Conservation (phyloP, 345 rosid species). For the Eutrema japonicum region DNA sequence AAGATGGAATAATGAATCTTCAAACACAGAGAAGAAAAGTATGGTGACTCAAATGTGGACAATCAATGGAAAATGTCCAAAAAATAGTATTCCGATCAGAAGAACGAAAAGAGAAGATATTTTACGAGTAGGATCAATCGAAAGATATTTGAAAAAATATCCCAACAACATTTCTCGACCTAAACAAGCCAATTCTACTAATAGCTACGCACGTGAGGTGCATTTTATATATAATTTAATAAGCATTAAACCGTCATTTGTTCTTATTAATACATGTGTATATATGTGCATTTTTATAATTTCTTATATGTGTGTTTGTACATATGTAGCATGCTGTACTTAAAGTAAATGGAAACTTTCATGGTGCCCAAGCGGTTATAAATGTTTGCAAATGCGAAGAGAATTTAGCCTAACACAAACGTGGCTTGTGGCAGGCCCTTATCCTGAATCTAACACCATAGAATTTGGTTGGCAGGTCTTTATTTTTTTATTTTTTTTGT, state of each 20-base stretch:
- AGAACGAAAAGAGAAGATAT: no score
- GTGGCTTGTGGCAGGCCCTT: neutral
- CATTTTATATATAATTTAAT: neutral
- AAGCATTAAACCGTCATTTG: neutral
- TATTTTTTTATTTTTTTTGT: no score
- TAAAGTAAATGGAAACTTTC: neutral
- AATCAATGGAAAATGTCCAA: neutral
- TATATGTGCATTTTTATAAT: neutral
- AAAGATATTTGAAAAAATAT: no score
- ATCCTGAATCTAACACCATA: neutral
- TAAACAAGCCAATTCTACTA: no score
- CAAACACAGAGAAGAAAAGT: neutral
- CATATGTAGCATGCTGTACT: neutral
- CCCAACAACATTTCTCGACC: no score
- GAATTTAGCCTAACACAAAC: slow-evolving; percentile 7
- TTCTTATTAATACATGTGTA: neutral
- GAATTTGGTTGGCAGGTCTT: slow-evolving; percentile 6
- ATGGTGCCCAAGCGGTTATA: neutral
- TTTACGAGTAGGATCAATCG: neutral
- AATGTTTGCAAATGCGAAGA: neutral
- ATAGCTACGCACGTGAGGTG: neutral
- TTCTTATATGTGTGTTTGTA: neutral
- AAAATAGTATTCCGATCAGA: neutral
- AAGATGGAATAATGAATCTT: neutral
- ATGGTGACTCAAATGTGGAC: neutral